Evolutionary conservation across 2,329 filamentous ascomycete species (phyloP).

Genomic region (Aureobasidium sp.): DNA sequence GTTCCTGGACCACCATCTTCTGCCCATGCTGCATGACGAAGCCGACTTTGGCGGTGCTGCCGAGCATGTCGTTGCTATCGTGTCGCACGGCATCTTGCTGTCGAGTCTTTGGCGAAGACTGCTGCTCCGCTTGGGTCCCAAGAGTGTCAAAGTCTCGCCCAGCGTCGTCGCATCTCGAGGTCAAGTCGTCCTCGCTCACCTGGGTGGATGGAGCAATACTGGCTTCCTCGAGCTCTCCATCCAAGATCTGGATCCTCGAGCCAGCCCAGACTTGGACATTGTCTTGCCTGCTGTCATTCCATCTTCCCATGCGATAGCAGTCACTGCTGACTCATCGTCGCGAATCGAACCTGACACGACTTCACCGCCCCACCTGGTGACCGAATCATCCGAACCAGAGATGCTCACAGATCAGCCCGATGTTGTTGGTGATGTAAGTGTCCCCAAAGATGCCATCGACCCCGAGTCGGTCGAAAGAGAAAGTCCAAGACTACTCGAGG

Average conservation of each 20-base stretch:
- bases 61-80: constrained; percentile 52
- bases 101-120: constrained; percentile 60
- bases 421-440: constrained; percentile 2
- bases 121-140: constrained; percentile 46
- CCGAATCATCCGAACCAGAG: neutral
- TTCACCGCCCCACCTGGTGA: neutral
- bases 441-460: neutral
- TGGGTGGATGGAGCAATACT: constrained; percentile 60
- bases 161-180: constrained; percentile 35
- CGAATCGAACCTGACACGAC: neutral
- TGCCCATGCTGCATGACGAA: constrained; percentile 45
- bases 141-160: constrained; percentile 39
- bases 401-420: neutral
- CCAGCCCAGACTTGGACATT: neutral
- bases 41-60: constrained; percentile 15
- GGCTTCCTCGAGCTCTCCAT: constrained; percentile 47
- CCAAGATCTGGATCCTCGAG: neutral
- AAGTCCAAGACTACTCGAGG: constrained; percentile 18
- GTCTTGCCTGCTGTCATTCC: neutral
- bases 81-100: constrained; percentile 79
- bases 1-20: constrained; percentile 61
- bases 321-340: neutral
- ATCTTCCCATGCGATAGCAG: neutral
- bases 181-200: constrained; percentile 41
- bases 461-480: neutral